phyloP scores from a whole-genome alignment of 208 protist species.

The Leishmania lainsoni region DNA sequence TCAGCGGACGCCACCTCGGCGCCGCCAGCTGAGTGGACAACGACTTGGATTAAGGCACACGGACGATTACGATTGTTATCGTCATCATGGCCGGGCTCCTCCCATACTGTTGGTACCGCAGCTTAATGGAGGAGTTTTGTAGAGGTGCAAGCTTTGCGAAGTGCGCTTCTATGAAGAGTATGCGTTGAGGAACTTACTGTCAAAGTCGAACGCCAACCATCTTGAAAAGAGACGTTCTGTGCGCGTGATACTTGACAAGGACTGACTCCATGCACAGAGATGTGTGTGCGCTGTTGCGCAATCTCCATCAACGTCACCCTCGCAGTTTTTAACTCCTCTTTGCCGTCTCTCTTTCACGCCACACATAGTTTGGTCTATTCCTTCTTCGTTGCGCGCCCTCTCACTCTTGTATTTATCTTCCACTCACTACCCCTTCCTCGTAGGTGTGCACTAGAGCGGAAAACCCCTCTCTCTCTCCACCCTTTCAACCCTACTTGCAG shows the following conservation, averaged over 20 bases:
- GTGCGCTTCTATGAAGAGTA: neutral
- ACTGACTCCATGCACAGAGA: too few relatives aligned
- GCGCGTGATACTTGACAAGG: neutral
- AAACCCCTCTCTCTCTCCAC: neutral
- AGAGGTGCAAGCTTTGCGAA: neutral
- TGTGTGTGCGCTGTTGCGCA: neutral
- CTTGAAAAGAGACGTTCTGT: neutral
- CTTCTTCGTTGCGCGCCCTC: too few relatives aligned
- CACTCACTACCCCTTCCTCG: neutral
- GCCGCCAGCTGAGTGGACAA: neutral
- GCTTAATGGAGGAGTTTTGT: neutral
- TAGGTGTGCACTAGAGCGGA: neutral
- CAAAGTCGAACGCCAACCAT: neutral
- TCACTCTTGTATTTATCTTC: too few relatives aligned
- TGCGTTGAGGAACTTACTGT: neutral
- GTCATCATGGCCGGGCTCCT: neutral
- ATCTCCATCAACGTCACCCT: neutral
- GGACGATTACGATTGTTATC: neutral
- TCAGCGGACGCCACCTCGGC: neutral
- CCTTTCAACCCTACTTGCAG: neutral
- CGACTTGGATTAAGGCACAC: neutral
- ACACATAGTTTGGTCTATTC: too few relatives aligned
- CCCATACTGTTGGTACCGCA: neutral
- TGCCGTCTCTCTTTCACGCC: neutral
- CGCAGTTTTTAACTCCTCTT: neutral